A percentile compares a stretch with the other conserved stretches of the same genome.
These are phyloP conservation scores for Flaveria ramosissima DNA, from an alignment of 129 eudicot species.

Conservation along the genomic window DNA sequence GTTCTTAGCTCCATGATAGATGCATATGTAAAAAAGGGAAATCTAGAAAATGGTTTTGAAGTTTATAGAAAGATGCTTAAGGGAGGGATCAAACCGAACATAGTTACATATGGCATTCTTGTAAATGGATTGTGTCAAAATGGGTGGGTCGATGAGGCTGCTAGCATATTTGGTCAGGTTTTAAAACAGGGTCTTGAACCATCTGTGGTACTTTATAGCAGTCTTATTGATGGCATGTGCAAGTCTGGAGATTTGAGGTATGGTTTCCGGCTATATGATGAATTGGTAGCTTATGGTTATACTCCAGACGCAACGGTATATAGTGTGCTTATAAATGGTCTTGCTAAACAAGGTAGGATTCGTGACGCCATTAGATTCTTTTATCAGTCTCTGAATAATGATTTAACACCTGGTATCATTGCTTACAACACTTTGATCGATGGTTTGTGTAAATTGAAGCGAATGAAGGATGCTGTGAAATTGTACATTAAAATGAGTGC, in stretches of 20 bases:
- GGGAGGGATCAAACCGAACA: slow-evolving; percentile 52
- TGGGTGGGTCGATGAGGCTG: slow-evolving; percentile 46
- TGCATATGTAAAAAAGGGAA: slow-evolving; percentile 48
- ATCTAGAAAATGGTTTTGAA: slow-evolving; percentile 47
- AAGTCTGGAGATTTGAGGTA: slow-evolving; percentile 53
- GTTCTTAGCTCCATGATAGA: slow-evolving; percentile 56
- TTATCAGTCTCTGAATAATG: slow-evolving; percentile 43
- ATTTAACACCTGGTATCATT: slow-evolving; percentile 39
- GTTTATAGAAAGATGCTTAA: slow-evolving; percentile 52
- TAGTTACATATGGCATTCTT: slow-evolving; percentile 59
- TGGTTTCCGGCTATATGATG: slow-evolving; percentile 45
- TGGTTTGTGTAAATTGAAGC: slow-evolving; percentile 58
- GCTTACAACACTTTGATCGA: slow-evolving; percentile 55
- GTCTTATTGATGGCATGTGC: slow-evolving; percentile 67
- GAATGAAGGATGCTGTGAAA: slow-evolving; percentile 43
- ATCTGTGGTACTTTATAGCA: slow-evolving; percentile 40
- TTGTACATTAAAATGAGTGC: slow-evolving; percentile 47
- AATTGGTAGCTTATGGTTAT: slow-evolving; percentile 49
- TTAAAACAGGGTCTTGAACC: slow-evolving; percentile 57
- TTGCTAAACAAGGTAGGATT: slow-evolving; percentile 52
- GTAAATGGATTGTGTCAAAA: slow-evolving; percentile 54
- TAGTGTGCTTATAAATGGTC: slow-evolving; percentile 58
- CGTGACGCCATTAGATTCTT: slow-evolving; percentile 57
- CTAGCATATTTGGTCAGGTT: slow-evolving; percentile 49
- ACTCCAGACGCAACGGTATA: slow-evolving; percentile 46